Evolutionary conservation across 2,329 filamentous ascomycete genomes (phyloP).

Genomic region (Harringtonia lauricola): DNA sequence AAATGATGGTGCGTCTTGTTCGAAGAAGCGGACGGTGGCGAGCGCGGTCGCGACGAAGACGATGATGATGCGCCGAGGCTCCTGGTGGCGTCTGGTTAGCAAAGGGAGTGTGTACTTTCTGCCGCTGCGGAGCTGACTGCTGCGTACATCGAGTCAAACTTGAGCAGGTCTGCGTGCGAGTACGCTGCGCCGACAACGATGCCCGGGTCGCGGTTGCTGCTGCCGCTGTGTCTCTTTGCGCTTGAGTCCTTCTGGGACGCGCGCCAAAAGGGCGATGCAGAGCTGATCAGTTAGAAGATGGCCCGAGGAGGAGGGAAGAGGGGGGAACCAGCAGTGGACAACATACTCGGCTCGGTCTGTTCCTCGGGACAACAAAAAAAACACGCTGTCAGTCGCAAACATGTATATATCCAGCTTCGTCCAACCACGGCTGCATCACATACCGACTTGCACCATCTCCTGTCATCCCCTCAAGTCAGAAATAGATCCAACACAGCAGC

Average conservation of each 20-base stretch:
- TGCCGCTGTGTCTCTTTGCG: conserved; percentile 37
- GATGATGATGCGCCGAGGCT: conserved; percentile 46
- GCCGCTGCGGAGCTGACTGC: too few relatives aligned
- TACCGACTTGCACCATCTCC: conserved; percentile 99
- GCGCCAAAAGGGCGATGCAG: conserved; percentile 82
- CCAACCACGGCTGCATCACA: too few relatives aligned
- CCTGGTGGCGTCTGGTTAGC: conserved; percentile 25
- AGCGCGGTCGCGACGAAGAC: conserved; percentile 62
- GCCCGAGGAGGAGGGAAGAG: not conserved
- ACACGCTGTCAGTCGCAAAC: too few relatives aligned
- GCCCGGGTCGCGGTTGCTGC: conserved; percentile 38
- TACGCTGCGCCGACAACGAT: conserved; percentile 90
- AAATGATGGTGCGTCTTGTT: conserved; percentile 36
- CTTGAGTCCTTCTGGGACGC: conserved; percentile 43
- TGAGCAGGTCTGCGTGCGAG: conserved; percentile 90
- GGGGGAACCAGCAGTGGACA: not conserved
- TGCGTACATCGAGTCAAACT: conserved; percentile 67
- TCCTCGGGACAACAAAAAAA: conserved; percentile 13
- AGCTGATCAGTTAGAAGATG: conserved; percentile 34
- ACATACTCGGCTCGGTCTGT: conserved; percentile 55
- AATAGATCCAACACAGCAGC: conserved; percentile 4
- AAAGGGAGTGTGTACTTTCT: too few relatives aligned
- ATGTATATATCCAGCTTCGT: too few relatives aligned
- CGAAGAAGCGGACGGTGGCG: conserved; percentile 55
- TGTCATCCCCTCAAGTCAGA: conserved; percentile 26